These are phyloP conservation scores for Testicularia cyperi DNA, from an alignment of 1,284 basidiomycete species.

Conservation along the genomic window DNA sequence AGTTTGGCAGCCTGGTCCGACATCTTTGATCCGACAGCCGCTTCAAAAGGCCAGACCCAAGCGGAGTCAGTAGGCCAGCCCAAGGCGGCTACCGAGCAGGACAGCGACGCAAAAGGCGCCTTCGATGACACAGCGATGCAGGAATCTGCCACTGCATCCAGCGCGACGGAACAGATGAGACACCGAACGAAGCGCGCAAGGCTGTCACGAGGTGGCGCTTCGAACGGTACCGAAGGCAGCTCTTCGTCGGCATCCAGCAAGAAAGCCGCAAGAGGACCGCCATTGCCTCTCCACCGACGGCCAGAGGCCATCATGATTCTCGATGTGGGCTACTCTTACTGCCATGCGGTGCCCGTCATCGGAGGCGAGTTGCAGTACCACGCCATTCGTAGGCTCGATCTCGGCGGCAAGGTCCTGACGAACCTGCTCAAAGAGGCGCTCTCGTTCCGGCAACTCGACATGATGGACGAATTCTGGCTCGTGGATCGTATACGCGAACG, in stretches of 20 bases:
- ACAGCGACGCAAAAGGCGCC: too few relatives aligned
- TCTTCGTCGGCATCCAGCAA: background rate
- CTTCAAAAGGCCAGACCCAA: background rate
- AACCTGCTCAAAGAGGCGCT: constrained; percentile 91
- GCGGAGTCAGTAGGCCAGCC: too few relatives aligned
- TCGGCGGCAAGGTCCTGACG: constrained; percentile 89
- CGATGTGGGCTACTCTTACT: constrained; percentile 89
- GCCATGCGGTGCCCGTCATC: constrained; percentile 83
- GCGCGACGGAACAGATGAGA: background rate
- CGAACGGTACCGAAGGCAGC: background rate
- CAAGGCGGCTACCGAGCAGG: background rate
- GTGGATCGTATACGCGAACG: constrained; percentile 85
- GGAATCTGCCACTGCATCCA: background rate
- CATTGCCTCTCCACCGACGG: constrained; percentile 4
- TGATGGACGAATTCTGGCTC: constrained; percentile 93
- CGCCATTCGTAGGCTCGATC: constrained; percentile 78
- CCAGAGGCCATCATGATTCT: constrained; percentile 81
- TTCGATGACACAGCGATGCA: background rate
- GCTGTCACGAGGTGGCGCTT: too few relatives aligned
- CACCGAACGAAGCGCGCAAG: background rate
- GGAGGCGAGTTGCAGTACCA: constrained; percentile 73
- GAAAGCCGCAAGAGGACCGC: too few relatives aligned
- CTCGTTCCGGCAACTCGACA: constrained; percentile 93
- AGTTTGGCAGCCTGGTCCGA: constrained; percentile 1
- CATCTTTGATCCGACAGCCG: background rate